Conservation (phyloP, 1,284 basidiomycete genomes). For the Heterobasidion occidentale region DNA sequence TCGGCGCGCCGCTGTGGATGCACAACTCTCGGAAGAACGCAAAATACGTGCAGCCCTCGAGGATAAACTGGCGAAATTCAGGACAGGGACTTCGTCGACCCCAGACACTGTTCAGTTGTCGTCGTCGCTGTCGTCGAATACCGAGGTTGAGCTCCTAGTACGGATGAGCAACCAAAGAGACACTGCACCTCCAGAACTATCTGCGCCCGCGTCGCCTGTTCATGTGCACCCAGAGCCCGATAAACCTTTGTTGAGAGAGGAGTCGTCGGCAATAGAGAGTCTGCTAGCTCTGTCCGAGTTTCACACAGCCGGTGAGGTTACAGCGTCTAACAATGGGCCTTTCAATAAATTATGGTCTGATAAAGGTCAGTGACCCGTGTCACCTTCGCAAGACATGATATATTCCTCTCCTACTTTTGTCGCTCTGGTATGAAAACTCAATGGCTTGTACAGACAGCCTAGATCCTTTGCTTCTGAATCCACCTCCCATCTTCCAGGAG, state of each 20-base stretch:
- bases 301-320: neutral
- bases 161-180: neutral
- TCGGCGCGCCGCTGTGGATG: constrained; percentile 14
- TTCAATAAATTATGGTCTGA: neutral
- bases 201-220: neutral
- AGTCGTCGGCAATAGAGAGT: too few relatives aligned
- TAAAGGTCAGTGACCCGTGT: neutral
- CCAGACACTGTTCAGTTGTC: neutral
- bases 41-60: neutral
- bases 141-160: neutral
- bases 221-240: too few relatives aligned
- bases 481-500: too few relatives aligned
- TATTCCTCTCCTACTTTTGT: too few relatives aligned
- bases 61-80: neutral
- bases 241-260: too few relatives aligned
- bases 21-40: neutral
- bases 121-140: neutral
- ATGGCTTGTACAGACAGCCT: too few relatives aligned
- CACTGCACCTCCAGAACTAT: neutral
- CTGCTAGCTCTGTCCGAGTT: too few relatives aligned
- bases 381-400: too few relatives aligned
- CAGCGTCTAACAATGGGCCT: neutral
- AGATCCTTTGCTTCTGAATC: too few relatives aligned
- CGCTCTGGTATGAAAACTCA: too few relatives aligned
- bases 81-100: neutral